Percentiles rank a stretch among this genome's conserved stretches.
phyloP scores from a whole-genome alignment of 345 rosid genomes.

The Hibiscus mutabilis region DNA sequence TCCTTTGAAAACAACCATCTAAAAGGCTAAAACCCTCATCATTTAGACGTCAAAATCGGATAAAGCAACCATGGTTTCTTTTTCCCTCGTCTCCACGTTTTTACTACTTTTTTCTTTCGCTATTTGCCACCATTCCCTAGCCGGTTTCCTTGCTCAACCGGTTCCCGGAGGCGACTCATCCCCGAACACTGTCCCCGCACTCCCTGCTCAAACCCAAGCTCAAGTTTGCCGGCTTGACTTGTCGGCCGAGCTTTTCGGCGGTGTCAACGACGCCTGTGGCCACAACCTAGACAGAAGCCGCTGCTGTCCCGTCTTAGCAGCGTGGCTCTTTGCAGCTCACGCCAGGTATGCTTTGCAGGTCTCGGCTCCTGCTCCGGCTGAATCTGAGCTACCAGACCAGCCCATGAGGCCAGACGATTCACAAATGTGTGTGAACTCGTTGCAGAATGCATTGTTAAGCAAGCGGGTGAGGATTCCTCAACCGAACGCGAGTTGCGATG shows the following conservation, averaged over 20 bases:
- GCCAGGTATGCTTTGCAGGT: slow-evolving; percentile 79
- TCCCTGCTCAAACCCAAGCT: slow-evolving; percentile 60
- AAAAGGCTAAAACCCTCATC: no score
- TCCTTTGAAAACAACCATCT: neutral
- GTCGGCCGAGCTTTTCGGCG: slow-evolving; percentile 94
- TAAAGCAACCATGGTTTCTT: slow-evolving; percentile 13
- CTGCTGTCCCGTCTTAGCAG: slow-evolving; percentile 92
- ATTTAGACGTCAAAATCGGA: slow-evolving; percentile 5
- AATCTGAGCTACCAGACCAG: slow-evolving; percentile 39
- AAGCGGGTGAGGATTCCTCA: slow-evolving; percentile 79
- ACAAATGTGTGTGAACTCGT: slow-evolving; percentile 86
- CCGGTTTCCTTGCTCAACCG: slow-evolving; percentile 54
- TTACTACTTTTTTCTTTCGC: slow-evolving; percentile 17
- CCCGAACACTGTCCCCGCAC: slow-evolving; percentile 78
- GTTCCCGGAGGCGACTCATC: slow-evolving; percentile 32
- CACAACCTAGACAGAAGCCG: slow-evolving; percentile 83
- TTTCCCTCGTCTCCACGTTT: slow-evolving; percentile 19
- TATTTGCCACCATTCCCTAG: slow-evolving; percentile 18
- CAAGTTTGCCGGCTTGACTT: slow-evolving; percentile 81
- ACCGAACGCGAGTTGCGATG: slow-evolving; percentile 78
- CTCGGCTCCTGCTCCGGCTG: slow-evolving; percentile 47
- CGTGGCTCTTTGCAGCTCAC: slow-evolving; percentile 98
- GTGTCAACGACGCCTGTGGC: slow-evolving; percentile 84
- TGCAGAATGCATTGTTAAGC: slow-evolving; percentile 67
- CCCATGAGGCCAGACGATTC: slow-evolving; percentile 98